phyloP scores from a whole-genome alignment of 192 early-diverging fungal genomes.

The Pilaira anomala region DNA sequence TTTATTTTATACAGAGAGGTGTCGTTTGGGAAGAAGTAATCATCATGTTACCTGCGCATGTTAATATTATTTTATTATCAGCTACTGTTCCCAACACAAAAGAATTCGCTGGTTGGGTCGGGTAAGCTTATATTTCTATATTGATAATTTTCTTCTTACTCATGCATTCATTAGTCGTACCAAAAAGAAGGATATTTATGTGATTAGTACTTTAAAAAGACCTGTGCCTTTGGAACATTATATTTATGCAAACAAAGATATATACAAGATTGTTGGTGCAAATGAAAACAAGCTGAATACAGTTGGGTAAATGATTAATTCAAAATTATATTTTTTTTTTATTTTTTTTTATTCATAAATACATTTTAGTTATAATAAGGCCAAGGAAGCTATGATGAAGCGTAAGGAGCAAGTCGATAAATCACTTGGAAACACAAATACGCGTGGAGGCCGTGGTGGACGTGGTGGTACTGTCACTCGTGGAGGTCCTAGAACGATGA shows the following conservation, averaged over 20 bases:
- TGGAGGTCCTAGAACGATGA: slow-evolving; percentile 41
- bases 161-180: slow-evolving; percentile 63
- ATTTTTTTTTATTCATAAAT: not conserved
- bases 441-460: slow-evolving; percentile 44
- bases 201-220: slow-evolving; percentile 89
- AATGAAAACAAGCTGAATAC: slow-evolving; percentile 59
- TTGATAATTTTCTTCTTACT: not conserved
- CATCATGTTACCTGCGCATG: slow-evolving; percentile 95
- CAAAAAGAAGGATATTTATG: slow-evolving; percentile 96
- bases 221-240: slow-evolving; percentile 96
- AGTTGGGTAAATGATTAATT: slow-evolving; percentile 41
- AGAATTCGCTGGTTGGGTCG: slow-evolving; percentile 99
- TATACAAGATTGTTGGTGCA: slow-evolving; percentile 88
- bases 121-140: slow-evolving; percentile 44
- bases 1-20: slow-evolving; percentile 58
- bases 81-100: slow-evolving; percentile 97
- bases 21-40: slow-evolving; percentile 99
- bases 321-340: slow-evolving; percentile 37
- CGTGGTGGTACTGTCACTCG: slow-evolving; percentile 41
- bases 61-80: slow-evolving; percentile 91
- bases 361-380: slow-evolving; percentile 61
- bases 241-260: slow-evolving; percentile 81
- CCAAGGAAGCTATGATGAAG: slow-evolving; percentile 68
- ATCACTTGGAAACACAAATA: slow-evolving; percentile 18
- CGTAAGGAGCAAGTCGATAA: slow-evolving; percentile 47